A percentile compares a stretch with the other conserved stretches of the same genome.
These are phyloP conservation scores for Hygrophorus pudorinus DNA, from an alignment of 768 basidiomycete genomes.

Conservation along the genomic window DNA sequence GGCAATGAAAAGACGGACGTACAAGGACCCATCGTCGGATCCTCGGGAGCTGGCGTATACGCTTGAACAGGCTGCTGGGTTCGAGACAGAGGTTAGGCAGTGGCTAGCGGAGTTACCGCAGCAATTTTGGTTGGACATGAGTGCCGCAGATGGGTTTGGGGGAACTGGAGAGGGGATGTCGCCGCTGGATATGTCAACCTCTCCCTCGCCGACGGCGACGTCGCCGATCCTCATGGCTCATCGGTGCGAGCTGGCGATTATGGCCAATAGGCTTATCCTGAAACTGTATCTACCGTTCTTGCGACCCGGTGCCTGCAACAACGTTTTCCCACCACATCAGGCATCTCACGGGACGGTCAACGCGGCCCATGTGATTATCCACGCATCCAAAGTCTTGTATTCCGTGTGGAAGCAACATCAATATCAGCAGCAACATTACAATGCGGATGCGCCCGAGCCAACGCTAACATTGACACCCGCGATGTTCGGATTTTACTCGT, in stretches of 20 bases:
- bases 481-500: constrained; percentile 39
- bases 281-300: constrained; percentile 58
- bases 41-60: constrained; percentile 27
- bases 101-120: constrained; percentile 47
- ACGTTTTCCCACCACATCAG: constrained; percentile 18
- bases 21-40: no score
- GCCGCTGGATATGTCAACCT: not conserved
- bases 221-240: constrained; percentile 33
- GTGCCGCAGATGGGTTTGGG: not conserved
- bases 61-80: constrained; percentile 49
- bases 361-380: constrained; percentile 58
- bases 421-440: not conserved
- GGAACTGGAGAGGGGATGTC: not conserved
- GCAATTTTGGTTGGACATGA: constrained; percentile 28
- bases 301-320: not conserved
- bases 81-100: constrained; percentile 45
- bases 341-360: constrained; percentile 48
- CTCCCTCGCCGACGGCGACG: not conserved
- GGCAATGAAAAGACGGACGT: constrained; percentile 39
- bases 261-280: constrained; percentile 51
- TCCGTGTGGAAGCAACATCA: constrained; percentile 19
- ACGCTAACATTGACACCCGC: not conserved
- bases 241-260: constrained; percentile 49
- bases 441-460: not conserved
- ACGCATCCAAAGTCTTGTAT: constrained; percentile 36